Conservation (phyloP, 1,139 yeast genomes). For the Starmera stellimalicola region DNA sequence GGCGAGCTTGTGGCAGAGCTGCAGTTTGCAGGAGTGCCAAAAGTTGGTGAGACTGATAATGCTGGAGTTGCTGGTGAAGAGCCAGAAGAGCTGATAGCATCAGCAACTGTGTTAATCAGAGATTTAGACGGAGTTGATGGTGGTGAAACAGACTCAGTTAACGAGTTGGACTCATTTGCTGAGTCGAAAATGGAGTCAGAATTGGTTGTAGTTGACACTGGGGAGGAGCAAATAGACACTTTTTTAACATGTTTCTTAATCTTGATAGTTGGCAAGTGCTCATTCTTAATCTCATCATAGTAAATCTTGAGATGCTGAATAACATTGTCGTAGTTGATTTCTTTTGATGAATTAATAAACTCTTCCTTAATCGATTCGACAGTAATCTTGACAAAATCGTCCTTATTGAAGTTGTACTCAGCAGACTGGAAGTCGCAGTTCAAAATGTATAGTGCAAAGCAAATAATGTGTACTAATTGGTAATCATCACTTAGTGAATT, state of each 20-base stretch:
- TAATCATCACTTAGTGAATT: slow-evolving; percentile 38
- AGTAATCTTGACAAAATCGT: slow-evolving; percentile 50
- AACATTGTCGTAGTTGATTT: neutral
- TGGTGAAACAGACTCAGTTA: too few species aligned
- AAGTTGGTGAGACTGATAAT: too few species aligned
- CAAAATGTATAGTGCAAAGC: slow-evolving; percentile 64
- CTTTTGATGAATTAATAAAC: slow-evolving; percentile 10
- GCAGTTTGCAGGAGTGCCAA: too few species aligned
- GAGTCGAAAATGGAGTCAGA: slow-evolving; percentile 3
- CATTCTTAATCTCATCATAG: slow-evolving; percentile 10
- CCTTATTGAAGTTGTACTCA: slow-evolving; percentile 24
- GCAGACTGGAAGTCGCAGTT: slow-evolving; percentile 61
- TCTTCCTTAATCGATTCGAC: slow-evolving; percentile 32
- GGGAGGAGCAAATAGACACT: too few species aligned
- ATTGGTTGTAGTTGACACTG: slow-evolving; percentile 3
- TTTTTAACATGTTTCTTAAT: too few species aligned
- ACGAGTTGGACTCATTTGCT: too few species aligned
- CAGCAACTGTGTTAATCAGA: too few species aligned
- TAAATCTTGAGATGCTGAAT: slow-evolving; percentile 2
- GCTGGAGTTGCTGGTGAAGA: too few species aligned
- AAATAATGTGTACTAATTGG: slow-evolving; percentile 61
- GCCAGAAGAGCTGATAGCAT: too few species aligned
- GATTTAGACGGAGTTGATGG: too few species aligned
- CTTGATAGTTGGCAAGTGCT: slow-evolving; percentile 11
- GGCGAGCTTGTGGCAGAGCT: too few species aligned